Conservation (phyloP, 2,329 filamentous ascomycete genomes). For the Pestalotiopsis sp. region DNA sequence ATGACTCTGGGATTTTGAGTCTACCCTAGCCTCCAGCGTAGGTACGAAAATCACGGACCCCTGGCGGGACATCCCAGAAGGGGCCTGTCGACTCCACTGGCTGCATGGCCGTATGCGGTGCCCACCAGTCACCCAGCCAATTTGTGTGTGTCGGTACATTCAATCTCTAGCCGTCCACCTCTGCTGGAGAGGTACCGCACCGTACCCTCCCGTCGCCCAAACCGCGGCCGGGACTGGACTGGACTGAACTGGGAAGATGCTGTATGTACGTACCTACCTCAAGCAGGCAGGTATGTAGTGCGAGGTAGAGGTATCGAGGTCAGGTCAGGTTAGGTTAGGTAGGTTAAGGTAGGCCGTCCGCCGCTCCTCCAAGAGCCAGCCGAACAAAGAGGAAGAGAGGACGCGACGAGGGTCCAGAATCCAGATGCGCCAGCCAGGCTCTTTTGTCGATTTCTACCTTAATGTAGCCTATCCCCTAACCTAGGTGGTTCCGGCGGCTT, state of each 20-base stretch:
- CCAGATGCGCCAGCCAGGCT: constrained; percentile 2
- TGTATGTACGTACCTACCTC: neutral
- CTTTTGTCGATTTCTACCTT: neutral
- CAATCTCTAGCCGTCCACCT: neutral
- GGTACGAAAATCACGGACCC: neutral
- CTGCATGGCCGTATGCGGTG: neutral
- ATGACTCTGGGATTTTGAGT: neutral
- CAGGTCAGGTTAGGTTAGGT: neutral
- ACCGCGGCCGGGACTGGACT: neutral
- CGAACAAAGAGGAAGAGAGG: neutral
- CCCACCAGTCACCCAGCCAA: neutral
- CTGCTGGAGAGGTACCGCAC: neutral
- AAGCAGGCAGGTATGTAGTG: neutral
- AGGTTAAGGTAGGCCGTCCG: neutral
- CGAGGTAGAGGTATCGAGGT: neutral
- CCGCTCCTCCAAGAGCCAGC: neutral
- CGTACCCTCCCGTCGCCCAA: neutral
- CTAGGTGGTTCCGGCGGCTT: neutral
- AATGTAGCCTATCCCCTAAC: neutral
- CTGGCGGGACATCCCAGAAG: neutral
- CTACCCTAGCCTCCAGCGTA: neutral
- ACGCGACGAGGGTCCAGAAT: constrained; percentile 2
- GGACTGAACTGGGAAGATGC: neutral
- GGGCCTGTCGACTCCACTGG: neutral
- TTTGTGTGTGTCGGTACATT: neutral